Conservation (phyloP, 768 basidiomycete species). For the Suillus clintonianus region DNA sequence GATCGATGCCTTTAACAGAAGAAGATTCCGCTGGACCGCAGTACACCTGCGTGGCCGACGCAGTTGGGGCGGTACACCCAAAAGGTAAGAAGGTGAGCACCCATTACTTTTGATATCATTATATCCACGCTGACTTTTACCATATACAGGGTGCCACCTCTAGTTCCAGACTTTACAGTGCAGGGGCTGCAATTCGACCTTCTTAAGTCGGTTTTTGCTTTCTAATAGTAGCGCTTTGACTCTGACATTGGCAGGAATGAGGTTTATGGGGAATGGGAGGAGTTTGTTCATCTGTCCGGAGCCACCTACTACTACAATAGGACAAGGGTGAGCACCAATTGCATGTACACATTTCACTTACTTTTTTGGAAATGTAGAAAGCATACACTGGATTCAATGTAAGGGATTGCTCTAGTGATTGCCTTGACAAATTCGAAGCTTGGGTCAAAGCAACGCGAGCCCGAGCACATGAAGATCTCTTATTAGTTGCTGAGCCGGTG, state of each 20-base stretch:
- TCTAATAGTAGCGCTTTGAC: no score
- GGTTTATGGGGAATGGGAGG: neutral
- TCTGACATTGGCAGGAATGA: neutral
- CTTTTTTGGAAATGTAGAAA: neutral
- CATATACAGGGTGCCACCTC: neutral
- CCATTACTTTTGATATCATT: neutral
- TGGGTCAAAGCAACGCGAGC: neutral
- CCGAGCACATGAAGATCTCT: fast-evolving
- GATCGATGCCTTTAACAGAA: no score
- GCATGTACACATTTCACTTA: neutral
- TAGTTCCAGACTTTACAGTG: neutral
- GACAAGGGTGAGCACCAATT: neutral
- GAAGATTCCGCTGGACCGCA: no score
- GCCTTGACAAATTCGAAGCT: neutral
- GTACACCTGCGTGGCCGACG: neutral
- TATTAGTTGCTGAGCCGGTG: neutral
- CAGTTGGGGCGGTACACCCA: neutral
- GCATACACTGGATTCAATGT: neutral
- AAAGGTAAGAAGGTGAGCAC: neutral
- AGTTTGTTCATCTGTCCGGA: neutral
- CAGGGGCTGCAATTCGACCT: neutral
- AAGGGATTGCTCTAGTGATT: neutral
- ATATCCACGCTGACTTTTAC: neutral
- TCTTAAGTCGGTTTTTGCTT: no score
- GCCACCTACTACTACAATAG: neutral